phyloP scores from a whole-genome alignment of 148 eudicot species.

The Amaranthus hypochondriacus region DNA sequence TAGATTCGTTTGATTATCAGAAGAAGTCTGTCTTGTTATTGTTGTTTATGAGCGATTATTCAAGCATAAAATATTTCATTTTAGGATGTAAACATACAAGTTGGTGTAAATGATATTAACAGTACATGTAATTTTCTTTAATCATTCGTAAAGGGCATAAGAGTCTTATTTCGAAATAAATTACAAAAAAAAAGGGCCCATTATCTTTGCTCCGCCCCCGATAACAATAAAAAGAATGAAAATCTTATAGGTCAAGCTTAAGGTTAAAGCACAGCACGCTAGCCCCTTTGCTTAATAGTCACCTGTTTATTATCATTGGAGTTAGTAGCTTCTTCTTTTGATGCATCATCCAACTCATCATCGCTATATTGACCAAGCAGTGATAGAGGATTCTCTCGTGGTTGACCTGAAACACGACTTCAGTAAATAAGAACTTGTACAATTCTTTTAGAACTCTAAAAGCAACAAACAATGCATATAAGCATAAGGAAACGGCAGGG shows the following conservation, averaged over 20 bases:
- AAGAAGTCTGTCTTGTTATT: no score
- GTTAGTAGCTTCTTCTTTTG: slow-evolving; percentile 37
- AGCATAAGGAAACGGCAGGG: not conserved
- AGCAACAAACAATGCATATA: slow-evolving; percentile 14
- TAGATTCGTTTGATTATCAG: no score
- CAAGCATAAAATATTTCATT: no score
- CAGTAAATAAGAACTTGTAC: slow-evolving; percentile 14
- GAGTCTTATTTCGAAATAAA: no score
- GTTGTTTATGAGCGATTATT: no score
- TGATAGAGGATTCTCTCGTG: slow-evolving; percentile 64
- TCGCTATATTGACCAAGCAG: slow-evolving; percentile 96
- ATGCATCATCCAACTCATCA: slow-evolving; percentile 74
- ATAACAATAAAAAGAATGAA: not conserved
- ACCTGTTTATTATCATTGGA: slow-evolving; percentile 53
- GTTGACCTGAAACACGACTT: slow-evolving; percentile 55
- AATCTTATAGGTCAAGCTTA: not conserved
- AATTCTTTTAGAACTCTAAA: not conserved
- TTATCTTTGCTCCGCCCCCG: no score
- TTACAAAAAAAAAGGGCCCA: no score
- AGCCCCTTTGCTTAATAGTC: not conserved
- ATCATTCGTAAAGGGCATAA: no score
- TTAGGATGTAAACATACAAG: no score
- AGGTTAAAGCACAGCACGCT: not conserved
- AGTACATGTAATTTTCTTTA: no score
- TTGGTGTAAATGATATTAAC: no score